Evolutionary conservation across 805 yeast species (phyloP).

Genomic region (Priceomyces medius): DNA sequence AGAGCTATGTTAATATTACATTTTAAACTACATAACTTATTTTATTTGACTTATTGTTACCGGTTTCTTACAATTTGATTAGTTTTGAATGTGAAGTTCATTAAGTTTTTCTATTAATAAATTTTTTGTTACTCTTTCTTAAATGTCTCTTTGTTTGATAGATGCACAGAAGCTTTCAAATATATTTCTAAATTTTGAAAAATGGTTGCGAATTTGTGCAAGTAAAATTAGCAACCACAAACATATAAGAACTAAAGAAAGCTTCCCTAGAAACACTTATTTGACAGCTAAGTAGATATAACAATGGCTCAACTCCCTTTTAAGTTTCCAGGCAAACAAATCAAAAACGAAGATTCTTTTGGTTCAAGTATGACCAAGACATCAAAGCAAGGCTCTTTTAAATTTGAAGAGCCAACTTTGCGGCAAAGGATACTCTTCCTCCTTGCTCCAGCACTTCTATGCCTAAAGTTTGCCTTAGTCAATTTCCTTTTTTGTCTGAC

Average conservation of each 20-base stretch:
- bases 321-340: conserved; percentile 40
- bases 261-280: background rate
- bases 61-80: background rate
- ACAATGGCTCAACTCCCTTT: conserved; percentile 41
- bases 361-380: background rate
- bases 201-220: conserved; percentile 9
- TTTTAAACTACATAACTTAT: background rate
- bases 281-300: background rate
- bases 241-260: background rate
- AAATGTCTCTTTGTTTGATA: too few species aligned
- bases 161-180: too few species aligned
- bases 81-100: background rate
- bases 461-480: conserved; percentile 6
- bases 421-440: background rate
- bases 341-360: background rate
- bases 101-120: background rate
- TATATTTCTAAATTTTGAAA: too few species aligned
- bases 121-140: too few species aligned
- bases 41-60: background rate
- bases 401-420: background rate
- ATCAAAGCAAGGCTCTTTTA: background rate
- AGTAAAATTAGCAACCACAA: background rate
- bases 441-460: background rate
- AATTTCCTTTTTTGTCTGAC: conserved; percentile 6
- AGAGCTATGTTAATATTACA: background rate